Percentiles rank a stretch among this genome's conserved stretches.
Conservation (phyloP, 768 basidiomycete genomes). For the Cystofilobasidium ferigula region DNA sequence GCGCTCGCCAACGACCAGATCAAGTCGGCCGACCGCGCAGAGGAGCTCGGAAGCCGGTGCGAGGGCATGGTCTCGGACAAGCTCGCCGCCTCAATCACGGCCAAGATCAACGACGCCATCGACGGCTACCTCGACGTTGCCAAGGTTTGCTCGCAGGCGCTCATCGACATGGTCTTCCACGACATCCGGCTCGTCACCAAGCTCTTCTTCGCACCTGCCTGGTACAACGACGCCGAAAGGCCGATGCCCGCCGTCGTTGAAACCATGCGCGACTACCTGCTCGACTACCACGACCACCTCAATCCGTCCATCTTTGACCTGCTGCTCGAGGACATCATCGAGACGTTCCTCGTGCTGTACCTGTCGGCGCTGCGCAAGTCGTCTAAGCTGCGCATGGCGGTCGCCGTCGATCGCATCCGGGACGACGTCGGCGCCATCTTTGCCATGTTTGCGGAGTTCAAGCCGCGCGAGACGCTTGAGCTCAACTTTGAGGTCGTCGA, state of each 20-base stretch:
- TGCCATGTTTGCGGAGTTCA: constrained; percentile 67
- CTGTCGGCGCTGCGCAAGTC: constrained; percentile 74
- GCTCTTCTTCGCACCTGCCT: constrained; percentile 61
- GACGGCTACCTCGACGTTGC: constrained; percentile 97
- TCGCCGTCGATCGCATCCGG: constrained; percentile 69
- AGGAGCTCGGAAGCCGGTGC: constrained; percentile 68
- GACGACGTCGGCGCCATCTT: constrained; percentile 68
- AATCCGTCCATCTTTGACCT: constrained; percentile 84
- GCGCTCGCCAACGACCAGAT: constrained; percentile 96
- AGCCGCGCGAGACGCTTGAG: constrained; percentile 63
- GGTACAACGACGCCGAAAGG: constrained; percentile 69
- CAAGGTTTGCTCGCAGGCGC: constrained; percentile 87
- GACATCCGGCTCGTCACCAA: constrained; percentile 82
- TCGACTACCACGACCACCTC: constrained; percentile 83
- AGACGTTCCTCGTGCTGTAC: constrained; percentile 78
- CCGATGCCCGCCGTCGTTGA: constrained; percentile 71
- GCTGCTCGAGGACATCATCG: constrained; percentile 81
- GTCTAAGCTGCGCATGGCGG: constrained; percentile 70
- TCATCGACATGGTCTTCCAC: constrained; percentile 90
- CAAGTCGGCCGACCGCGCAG: constrained; percentile 86
- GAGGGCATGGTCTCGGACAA: constrained; percentile 89
- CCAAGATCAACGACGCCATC: constrained; percentile 85
- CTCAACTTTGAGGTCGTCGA: constrained; percentile 75
- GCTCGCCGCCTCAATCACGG: constrained; percentile 69
- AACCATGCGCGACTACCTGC: constrained; percentile 92